A percentile compares a stretch with the other conserved stretches of the same genome.
These are phyloP conservation scores for Lasiosphaeria hispida DNA, from an alignment of 495 filamentous ascomycete species.

Conservation along the genomic window DNA sequence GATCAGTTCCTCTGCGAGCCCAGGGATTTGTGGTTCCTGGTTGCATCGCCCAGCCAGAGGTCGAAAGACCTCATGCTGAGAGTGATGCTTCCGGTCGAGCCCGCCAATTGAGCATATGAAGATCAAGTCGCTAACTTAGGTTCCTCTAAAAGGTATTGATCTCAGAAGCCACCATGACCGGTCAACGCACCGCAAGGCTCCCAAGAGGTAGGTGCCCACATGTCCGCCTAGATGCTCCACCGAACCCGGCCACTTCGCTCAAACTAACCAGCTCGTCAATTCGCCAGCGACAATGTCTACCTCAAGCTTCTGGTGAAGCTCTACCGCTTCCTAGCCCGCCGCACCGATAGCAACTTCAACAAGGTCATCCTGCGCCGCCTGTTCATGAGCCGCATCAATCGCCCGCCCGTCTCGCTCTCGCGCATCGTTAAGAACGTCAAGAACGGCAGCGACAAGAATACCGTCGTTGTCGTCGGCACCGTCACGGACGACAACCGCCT, in stretches of 20 bases:
- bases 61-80: neutral
- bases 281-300: conserved; percentile 81
- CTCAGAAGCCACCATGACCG: conserved; percentile 79
- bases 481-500: conserved; percentile 96
- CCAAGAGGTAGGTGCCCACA: conserved; percentile 66
- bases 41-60: neutral
- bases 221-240: neutral
- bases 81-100: neutral
- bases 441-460: conserved; percentile 74
- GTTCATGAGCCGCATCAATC: conserved; percentile 96
- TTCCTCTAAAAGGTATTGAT: conserved; percentile 55
- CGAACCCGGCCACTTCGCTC: neutral
- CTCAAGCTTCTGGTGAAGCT: conserved; percentile 97
- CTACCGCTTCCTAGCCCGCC: conserved; percentile 95
- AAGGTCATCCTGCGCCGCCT: conserved; percentile 93
- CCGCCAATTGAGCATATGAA: conserved; percentile 10
- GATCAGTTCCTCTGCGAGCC: neutral
- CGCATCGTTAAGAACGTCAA: conserved; percentile 74
- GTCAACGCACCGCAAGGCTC: conserved; percentile 84
- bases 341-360: conserved; percentile 96
- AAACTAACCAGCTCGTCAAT: neutral
- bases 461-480: conserved; percentile 85
- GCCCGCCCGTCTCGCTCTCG: conserved; percentile 89
- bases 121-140: conserved; percentile 7
- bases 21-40: neutral